phyloP scores from a whole-genome alignment of 352 stramenopile genomes.

The Phytopythium mirpurense region DNA sequence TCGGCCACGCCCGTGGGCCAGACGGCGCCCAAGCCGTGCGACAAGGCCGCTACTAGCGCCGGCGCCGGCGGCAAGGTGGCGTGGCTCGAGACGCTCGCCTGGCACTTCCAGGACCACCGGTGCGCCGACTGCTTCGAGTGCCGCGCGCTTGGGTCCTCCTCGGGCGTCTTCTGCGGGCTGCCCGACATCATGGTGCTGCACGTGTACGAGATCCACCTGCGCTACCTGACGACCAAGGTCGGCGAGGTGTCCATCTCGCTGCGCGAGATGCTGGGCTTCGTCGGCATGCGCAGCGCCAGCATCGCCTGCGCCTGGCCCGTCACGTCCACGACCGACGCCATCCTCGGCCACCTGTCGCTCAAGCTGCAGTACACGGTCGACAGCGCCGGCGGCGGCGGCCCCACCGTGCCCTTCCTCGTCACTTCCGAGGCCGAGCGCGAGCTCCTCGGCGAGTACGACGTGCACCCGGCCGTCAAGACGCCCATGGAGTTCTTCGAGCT shows the following conservation, averaged over 20 bases:
- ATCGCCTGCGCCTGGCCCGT: constrained; percentile 70
- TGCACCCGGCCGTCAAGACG: constrained; percentile 48
- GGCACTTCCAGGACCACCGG: constrained; percentile 75
- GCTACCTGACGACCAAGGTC: constrained; percentile 82
- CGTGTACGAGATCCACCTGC: constrained; percentile 80
- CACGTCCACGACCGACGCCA: constrained; percentile 52
- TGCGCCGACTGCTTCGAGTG: constrained; percentile 74
- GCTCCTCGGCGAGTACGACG: constrained; percentile 59
- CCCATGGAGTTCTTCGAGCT: constrained; percentile 55
- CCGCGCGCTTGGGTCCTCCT: constrained; percentile 42
- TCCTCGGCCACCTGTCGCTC: constrained; percentile 65
- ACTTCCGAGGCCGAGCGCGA: constrained; percentile 61
- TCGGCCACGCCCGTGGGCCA: constrained; percentile 68
- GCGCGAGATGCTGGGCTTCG: constrained; percentile 69
- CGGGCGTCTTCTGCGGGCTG: constrained; percentile 60
- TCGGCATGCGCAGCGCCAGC: constrained; percentile 52
- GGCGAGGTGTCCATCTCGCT: constrained; percentile 70
- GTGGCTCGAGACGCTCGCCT: constrained; percentile 72
- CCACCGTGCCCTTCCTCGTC: constrained; percentile 67
- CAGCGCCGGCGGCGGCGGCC: constrained; percentile 29
- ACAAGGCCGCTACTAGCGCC: too few relatives aligned
- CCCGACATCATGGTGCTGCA: constrained; percentile 80
- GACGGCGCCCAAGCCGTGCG: constrained; percentile 57
- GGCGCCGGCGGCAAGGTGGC: constrained; percentile 44
- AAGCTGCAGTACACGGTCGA: constrained; percentile 66